Evolutionary conservation across 345 rosid species (phyloP).

Genomic region (Citrus inodora): DNA sequence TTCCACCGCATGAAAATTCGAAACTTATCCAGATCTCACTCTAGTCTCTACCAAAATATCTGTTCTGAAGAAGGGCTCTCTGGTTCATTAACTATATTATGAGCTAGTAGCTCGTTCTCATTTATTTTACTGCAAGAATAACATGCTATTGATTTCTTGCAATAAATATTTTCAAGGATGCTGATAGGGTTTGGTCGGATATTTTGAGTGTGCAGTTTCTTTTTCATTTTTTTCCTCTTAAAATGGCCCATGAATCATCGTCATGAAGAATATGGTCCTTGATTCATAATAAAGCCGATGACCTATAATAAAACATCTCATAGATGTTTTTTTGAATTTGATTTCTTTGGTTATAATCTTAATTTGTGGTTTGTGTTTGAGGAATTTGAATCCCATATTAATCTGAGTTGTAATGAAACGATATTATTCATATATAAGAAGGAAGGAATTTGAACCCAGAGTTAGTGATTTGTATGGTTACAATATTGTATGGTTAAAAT

Average conservation of each 20-base stretch:
- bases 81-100: not conserved
- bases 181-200: conserved; percentile 7
- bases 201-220: not conserved
- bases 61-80: not conserved
- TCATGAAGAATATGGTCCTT: not conserved
- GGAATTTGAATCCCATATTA: not conserved
- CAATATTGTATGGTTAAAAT: too few relatives aligned
- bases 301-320: not conserved
- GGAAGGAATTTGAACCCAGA: too few relatives aligned
- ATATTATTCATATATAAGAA: too few relatives aligned
- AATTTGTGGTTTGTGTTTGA: not conserved
- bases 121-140: conserved; percentile 7
- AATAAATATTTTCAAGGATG: conserved; percentile 8
- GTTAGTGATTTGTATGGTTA: not conserved
- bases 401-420: too few relatives aligned
- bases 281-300: not conserved
- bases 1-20: not conserved
- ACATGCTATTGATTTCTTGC: not conserved
- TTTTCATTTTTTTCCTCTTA: too few relatives aligned
- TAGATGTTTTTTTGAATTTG: not conserved
- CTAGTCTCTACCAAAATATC: not conserved
- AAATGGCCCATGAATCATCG: not conserved
- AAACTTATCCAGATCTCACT: not conserved
- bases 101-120: conserved; percentile 8
- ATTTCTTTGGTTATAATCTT: not conserved